Base-by-base conservation (phyloP, 345 rosid genomes). In the Gossypium rotundifolium region DNA sequence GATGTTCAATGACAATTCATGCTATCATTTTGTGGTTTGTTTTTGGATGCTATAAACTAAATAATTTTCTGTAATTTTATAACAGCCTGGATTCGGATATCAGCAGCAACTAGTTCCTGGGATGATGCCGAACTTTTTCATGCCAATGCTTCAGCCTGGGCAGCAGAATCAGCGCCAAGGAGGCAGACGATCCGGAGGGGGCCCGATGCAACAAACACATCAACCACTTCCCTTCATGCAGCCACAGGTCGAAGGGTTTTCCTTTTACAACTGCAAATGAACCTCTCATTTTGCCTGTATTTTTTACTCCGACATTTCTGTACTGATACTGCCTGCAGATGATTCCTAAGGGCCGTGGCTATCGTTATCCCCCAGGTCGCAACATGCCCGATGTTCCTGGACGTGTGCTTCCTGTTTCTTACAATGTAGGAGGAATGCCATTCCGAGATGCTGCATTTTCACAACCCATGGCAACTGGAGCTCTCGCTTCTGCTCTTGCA, bases 21-120 rank as follows among this genome's bases (percentile, higher is more conserved):
- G 5, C 11, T 20, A 46, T 13, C 46, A 23, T 12, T 49, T 51
- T 48, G 54, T 12, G 54, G 38, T 5, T 45, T 11, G 33, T 5
- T 71, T 71, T 29, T 38, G 51, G 18, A 58, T 72, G 42, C 49
- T 55, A 5, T 71, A 20, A 55, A 7, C 42, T 71, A 38, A 16
- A 1, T 1, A 53, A 52, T 64, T 60, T 40, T 63, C 3, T 63
- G 51, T 66, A 52, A 52, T 52, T 52, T 48, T 74, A 52, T 83
- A 70, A 48, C 82, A 92, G 98, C 89, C 93, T 72, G 97, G 95
- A 64, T 94, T 81, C 80, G 98, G 98, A 67, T 92, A 85, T 87
- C 98, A 94, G 79, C 98, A 89, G 83, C 98, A 91, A 82, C 88
- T 92, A 49, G 90, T 94, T 80, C 97, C 93, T 65, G 98, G 95